Percentiles rank a stretch among this genome's conserved stretches.
These are phyloP conservation scores for Phyllosticta citribraziliensis DNA, from an alignment of 2,329 filamentous ascomycete genomes.

Conservation along the genomic window DNA sequence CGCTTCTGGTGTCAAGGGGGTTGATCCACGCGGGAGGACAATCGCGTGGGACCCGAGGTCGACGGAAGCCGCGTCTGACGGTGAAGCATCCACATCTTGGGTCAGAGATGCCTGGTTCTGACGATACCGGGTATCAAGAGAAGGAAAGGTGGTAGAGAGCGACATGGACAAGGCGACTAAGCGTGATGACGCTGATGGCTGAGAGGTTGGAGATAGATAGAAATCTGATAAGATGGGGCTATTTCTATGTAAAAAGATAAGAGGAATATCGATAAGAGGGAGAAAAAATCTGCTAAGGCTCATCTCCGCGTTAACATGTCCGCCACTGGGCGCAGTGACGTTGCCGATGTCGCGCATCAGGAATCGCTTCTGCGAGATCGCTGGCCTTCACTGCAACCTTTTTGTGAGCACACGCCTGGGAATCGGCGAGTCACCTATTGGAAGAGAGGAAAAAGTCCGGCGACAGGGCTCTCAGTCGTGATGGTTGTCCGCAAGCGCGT, in stretches of 20 bases:
- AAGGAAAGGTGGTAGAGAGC: slow-evolving; percentile 7
- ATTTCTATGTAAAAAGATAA: neutral
- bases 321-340: neutral
- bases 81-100: neutral
- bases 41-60: slow-evolving; percentile 1
- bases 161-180: slow-evolving; percentile 6
- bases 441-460: neutral
- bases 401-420: neutral
- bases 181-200: neutral
- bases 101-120: neutral
- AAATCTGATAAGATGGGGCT: slow-evolving; percentile 6
- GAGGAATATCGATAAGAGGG: neutral
- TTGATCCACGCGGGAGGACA: neutral
- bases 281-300: slow-evolving; percentile 12
- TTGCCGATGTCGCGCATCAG: neutral
- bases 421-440: neutral
- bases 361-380: neutral
- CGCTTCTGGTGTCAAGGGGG: neutral
- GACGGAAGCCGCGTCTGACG: neutral
- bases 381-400: neutral
- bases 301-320: slow-evolving; percentile 8
- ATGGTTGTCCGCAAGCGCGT: neutral
- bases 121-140: slow-evolving; percentile 8
- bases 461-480: neutral
- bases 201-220: neutral